Conservation (phyloP, 306 rosid species). For the Ceratonia siliqua region DNA sequence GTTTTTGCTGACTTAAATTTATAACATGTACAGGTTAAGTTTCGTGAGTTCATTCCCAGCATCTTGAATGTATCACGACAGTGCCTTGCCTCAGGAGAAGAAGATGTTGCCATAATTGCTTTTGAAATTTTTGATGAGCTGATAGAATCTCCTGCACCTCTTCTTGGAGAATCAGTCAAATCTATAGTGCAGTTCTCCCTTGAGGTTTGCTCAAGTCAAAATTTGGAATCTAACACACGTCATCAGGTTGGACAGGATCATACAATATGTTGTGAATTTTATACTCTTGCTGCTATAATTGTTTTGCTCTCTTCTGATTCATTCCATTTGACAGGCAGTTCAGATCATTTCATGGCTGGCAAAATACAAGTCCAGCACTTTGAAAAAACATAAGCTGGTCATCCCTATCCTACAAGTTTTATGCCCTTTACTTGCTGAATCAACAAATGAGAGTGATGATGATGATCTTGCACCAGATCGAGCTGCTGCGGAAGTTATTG, state of each 20-base stretch:
- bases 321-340: constrained; percentile 67
- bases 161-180: constrained; percentile 95
- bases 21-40: constrained; percentile 62
- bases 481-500: constrained; percentile 97
- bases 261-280: constrained; percentile 4
- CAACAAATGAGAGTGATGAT: constrained; percentile 72
- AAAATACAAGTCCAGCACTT: constrained; percentile 81
- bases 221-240: constrained; percentile 90
- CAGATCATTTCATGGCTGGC: constrained; percentile 97
- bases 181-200: constrained; percentile 98
- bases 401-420: constrained; percentile 84
- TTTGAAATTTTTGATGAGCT: constrained; percentile 97
- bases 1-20: constrained; percentile 10
- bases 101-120: constrained; percentile 92
- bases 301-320: constrained; percentile 35
- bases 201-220: constrained; percentile 96
- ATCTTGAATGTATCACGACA: constrained; percentile 91
- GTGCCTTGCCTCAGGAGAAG: constrained; percentile 96
- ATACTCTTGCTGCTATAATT: constrained; percentile 22
- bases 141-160: constrained; percentile 99
- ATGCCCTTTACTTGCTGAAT: constrained; percentile 96
- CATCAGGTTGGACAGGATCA: constrained; percentile 76
- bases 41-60: constrained; percentile 97
- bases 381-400: constrained; percentile 86
- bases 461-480: constrained; percentile 99